phyloP scores from a whole-genome alignment of 768 basidiomycete genomes.

The Rhodotorula diobovata region DNA sequence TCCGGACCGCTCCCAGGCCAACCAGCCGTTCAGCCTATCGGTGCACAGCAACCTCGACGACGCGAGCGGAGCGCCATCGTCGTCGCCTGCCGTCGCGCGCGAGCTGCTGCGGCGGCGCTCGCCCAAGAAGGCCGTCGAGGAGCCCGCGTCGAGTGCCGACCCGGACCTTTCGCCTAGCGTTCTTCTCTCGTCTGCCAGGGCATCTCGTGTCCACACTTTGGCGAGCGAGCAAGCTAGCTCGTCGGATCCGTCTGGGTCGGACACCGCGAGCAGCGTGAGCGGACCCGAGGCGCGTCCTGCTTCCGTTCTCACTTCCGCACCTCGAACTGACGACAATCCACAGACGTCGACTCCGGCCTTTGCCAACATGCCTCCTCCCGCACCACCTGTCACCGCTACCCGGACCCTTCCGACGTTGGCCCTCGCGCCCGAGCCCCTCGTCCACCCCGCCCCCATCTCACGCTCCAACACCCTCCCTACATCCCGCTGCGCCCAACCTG shows the following conservation, averaged over 20 bases:
- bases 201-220: no score
- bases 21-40: neutral
- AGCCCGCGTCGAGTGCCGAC: slow-evolving; percentile 3
- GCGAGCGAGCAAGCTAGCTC: no score
- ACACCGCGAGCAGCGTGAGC: neutral
- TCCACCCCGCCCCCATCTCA: no score
- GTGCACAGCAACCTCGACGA: slow-evolving; percentile 1
- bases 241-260: neutral
- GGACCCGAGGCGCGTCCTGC: slow-evolving; percentile 9
- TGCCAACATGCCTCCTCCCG: slow-evolving; percentile 1
- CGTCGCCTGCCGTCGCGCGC: slow-evolving; percentile 3
- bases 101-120: neutral
- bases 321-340: accelerated
- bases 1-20: neutral
- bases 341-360: slow-evolving; percentile 13
- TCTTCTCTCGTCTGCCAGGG: neutral
- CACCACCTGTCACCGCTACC: neutral
- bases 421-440: neutral
- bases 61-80: slow-evolving; percentile 17
- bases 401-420: neutral
- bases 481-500: neutral
- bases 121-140: no score
- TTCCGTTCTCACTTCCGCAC: neutral
- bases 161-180: neutral
- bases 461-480: neutral